Conservation (phyloP, 2,329 filamentous ascomycete genomes). For the Microthyrium microscopicum region DNA sequence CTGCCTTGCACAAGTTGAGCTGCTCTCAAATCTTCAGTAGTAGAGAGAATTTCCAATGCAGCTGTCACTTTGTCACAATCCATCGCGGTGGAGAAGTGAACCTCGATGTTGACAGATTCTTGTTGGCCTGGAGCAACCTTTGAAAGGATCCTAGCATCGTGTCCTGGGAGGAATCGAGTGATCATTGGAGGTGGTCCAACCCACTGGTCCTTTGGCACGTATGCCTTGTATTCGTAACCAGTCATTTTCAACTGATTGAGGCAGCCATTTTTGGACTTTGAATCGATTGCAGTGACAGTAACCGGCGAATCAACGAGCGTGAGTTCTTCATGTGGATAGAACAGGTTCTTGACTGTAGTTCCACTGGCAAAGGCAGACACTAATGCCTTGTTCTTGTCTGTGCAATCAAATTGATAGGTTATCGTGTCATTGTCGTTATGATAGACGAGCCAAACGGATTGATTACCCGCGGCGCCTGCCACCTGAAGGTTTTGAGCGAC, state of each 20-base stretch:
- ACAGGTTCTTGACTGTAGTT: constrained; percentile 43
- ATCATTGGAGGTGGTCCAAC: constrained; percentile 37
- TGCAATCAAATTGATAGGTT: constrained; percentile 42
- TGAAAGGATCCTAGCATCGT: constrained; percentile 40
- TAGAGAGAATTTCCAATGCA: constrained; percentile 36
- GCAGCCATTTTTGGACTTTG: constrained; percentile 37
- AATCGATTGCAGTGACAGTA: constrained; percentile 18
- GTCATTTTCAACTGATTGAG: constrained; percentile 34
- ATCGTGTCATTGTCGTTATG: constrained; percentile 31
- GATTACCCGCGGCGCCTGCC: constrained; percentile 27
- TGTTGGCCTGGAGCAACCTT: constrained; percentile 19
- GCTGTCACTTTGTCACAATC: constrained; percentile 38
- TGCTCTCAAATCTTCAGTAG: constrained; percentile 28
- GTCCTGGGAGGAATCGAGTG: constrained; percentile 43
- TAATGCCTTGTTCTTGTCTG: constrained; percentile 30
- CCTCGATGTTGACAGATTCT: constrained; percentile 32
- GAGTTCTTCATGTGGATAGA: constrained; percentile 43
- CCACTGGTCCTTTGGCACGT: constrained; percentile 37
- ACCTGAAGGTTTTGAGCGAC: constrained; percentile 38
- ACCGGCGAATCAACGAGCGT: constrained; percentile 30
- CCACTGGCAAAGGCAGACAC: constrained; percentile 38
- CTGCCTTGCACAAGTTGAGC: constrained; percentile 28
- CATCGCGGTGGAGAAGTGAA: constrained; percentile 46
- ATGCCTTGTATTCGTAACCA: constrained; percentile 42
- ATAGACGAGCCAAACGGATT: constrained; percentile 36